Evolutionary conservation across 2,329 filamentous ascomycete species (phyloP), one percentile per base, ranked within the genome.

Genomic region (Fusarium sp.): DNA sequence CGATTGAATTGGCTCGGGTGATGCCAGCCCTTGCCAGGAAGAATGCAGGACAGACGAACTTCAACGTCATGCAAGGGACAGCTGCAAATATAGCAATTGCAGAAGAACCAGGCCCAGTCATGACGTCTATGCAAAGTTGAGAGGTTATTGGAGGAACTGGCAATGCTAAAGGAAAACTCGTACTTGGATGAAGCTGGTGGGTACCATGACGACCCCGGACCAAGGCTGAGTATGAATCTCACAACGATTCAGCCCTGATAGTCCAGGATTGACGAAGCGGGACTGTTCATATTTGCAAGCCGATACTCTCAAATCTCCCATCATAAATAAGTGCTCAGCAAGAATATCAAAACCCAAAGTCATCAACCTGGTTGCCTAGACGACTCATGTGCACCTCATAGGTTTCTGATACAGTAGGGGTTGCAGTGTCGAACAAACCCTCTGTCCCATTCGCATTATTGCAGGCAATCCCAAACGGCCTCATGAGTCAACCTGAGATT

Each of bases 251-350:
- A 64, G 58, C 53, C 62, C 53, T 64, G 63, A 66, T 19, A 36
- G 60, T 60, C 29, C 46, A 64, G 58, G 63, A 60, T 50, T 64
- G 54, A 64, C n/a, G 34, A 52, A 47, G 32, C 47, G 38, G 40
- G 36, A 59, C 24, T 32, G 29, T 46, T 19, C 29, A 36, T 31
- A 36, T 51, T 38, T 24, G 42, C 19, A 19, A 19, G 19, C 19
- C 19, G 19, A 3, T 19, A 19, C 2, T 19, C 19, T 19, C 19
- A 19, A 19, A 19, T 19, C 19, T 19, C 19, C 19, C 19, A 19
- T 19, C 19, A 19, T 19, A 19, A 19, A 19, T 19, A 19, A 29
- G 54, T 48, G n/a, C 9, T 40, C 49, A 28, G 25, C 46, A 49
- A 41, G 49, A 28, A 40, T 40, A 42, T 48, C 19, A 36, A 38